A percentile compares a stretch with the other conserved stretches of the same genome.
These are phyloP conservation scores for Agaricus subrufescens DNA, from an alignment of 768 basidiomycete genomes.

Conservation along the genomic window DNA sequence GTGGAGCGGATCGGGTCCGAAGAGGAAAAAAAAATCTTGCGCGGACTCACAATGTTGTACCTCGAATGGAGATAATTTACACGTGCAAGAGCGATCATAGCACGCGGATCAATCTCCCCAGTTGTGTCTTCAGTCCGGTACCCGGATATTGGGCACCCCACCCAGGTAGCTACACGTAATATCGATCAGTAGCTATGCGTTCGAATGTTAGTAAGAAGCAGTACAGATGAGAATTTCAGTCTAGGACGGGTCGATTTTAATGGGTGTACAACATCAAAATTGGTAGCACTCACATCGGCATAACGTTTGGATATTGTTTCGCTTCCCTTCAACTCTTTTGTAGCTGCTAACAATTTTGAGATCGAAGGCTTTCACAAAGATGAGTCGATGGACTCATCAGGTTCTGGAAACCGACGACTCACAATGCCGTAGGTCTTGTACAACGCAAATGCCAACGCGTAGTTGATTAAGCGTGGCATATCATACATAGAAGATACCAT, in stretches of 20 bases:
- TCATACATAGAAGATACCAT: constrained; percentile 32
- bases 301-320: constrained; percentile 37
- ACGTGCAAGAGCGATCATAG: constrained; percentile 31
- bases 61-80: constrained; percentile 34
- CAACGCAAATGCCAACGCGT: constrained; percentile 41
- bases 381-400: background rate
- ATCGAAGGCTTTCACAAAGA: constrained; percentile 35
- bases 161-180: constrained; percentile 22
- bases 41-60: constrained; percentile 29
- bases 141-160: constrained; percentile 23
- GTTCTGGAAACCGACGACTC: constrained; percentile 12
- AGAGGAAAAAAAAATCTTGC: background rate
- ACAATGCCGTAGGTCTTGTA: constrained; percentile 52
- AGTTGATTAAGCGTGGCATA: constrained; percentile 38
- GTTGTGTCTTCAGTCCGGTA: constrained; percentile 7
- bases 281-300: constrained; percentile 37
- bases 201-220: background rate
- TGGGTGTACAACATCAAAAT: background rate
- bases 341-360: constrained; percentile 35
- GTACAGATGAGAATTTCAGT: constrained; percentile 40
- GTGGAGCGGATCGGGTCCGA: too few species aligned
- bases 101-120: constrained; percentile 25
- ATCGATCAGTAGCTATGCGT: background rate
- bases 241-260: constrained; percentile 17
- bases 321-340: constrained; percentile 32